Conservation (phyloP, 768 basidiomycete genomes). For the Leccinum disarticulatum region DNA sequence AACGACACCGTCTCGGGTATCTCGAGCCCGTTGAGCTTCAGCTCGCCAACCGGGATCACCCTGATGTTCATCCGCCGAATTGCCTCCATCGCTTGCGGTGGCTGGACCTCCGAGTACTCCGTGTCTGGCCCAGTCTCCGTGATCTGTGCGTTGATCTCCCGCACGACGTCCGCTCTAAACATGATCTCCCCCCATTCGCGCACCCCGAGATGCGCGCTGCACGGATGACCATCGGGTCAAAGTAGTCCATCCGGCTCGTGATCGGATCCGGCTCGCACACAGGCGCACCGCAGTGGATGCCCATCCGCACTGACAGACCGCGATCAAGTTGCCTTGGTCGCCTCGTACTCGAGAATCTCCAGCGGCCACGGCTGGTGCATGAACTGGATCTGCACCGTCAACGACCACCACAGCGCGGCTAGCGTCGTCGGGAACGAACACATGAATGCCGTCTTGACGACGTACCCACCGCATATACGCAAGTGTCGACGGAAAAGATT, state of each 20-base stretch:
- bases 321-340: too few relatives aligned
- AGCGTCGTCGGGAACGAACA: too few relatives aligned
- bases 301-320: too few relatives aligned
- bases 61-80: constrained; percentile 70
- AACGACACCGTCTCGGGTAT: constrained; percentile 84
- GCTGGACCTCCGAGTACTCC: constrained; percentile 58
- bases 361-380: too few relatives aligned
- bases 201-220: constrained; percentile 79
- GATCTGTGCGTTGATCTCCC: constrained; percentile 70
- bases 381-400: too few relatives aligned
- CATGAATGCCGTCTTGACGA: too few relatives aligned
- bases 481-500: too few relatives aligned
- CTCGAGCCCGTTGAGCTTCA: constrained; percentile 93
- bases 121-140: constrained; percentile 55
- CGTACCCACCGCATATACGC: too few relatives aligned
- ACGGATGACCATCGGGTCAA: constrained; percentile 95
- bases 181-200: constrained; percentile 91
- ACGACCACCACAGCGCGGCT: too few relatives aligned
- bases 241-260: constrained; percentile 96
- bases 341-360: too few relatives aligned
- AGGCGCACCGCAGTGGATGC: too few relatives aligned
- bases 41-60: constrained; percentile 79
- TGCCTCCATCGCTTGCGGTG: constrained; percentile 65
- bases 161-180: constrained; percentile 84
- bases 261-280: constrained; percentile 63